Conservation (phyloP, 1,284 basidiomycete genomes). For the Quambalaria eucalypti region DNA sequence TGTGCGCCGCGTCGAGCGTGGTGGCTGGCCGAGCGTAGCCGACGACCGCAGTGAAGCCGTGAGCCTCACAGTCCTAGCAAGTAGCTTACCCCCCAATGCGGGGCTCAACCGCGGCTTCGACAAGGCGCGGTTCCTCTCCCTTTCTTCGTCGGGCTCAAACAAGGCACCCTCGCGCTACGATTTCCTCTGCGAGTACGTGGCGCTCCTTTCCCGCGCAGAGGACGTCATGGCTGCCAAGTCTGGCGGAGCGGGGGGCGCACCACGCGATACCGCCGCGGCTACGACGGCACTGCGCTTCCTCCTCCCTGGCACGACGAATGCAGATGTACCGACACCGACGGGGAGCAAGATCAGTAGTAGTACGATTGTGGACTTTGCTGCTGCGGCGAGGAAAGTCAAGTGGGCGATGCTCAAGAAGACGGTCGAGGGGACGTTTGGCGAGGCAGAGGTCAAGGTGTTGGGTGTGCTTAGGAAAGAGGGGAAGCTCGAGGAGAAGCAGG, state of each 20-base stretch:
- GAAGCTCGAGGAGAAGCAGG: constrained; percentile 95
- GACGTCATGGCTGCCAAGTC: constrained; percentile 52
- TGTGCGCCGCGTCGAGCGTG: constrained; percentile 1
- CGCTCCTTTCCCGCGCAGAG: constrained; percentile 65
- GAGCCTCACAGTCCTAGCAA: neutral
- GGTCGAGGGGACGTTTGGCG: constrained; percentile 74
- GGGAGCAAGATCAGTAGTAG: neutral
- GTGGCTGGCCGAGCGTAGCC: neutral
- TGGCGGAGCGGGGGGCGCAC: neutral
- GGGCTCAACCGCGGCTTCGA: neutral
- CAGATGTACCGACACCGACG: neutral
- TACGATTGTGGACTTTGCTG: constrained; percentile 62
- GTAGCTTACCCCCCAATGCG: neutral
- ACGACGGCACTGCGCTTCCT: neutral
- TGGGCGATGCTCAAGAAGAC: constrained; percentile 68
- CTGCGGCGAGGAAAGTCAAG: constrained; percentile 63
- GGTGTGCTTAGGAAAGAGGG: constrained; percentile 73
- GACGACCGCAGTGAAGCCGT: neutral
- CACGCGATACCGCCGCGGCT: neutral
- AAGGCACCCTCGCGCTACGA: constrained; percentile 18
- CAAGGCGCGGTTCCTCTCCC: neutral
- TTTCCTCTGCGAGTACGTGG: constrained; percentile 56
- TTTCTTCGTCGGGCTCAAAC: neutral
- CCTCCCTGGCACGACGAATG: constrained; percentile 47
- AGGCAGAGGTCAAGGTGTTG: constrained; percentile 73